Percentiles rank a stretch among this genome's conserved stretches.
phyloP scores from a whole-genome alignment of 768 basidiomycete genomes.

The Trametes maxima region DNA sequence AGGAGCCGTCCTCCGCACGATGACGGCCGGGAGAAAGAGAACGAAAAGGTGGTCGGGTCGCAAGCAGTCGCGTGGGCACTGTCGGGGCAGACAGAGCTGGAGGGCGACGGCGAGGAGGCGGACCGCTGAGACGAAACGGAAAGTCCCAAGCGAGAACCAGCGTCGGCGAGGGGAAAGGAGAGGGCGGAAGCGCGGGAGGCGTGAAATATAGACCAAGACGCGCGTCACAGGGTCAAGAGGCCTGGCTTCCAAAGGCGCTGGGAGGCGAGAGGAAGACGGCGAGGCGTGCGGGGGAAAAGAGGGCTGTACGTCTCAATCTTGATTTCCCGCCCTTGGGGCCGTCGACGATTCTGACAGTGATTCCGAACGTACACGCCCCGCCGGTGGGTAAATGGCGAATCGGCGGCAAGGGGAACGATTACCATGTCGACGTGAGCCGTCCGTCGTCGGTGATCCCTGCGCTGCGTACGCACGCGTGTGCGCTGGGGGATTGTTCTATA shows the following conservation, averaged over 20 bases:
- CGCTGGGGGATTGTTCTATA: background rate
- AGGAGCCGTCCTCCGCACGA: background rate
- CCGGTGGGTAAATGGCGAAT: background rate
- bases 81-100: background rate
- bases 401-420: slow-evolving; percentile 16
- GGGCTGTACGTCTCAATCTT: slow-evolving; percentile 14
- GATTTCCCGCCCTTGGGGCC: slow-evolving; percentile 1
- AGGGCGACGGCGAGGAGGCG: background rate
- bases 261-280: slow-evolving; percentile 16
- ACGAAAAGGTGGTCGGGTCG: background rate
- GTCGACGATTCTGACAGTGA: background rate
- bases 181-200: slow-evolving; percentile 6
- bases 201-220: slow-evolving; percentile 17
- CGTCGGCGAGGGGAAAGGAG: slow-evolving; percentile 14
- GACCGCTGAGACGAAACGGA: slow-evolving; percentile 1
- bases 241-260: slow-evolving; percentile 1
- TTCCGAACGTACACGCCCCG: background rate
- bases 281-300: background rate
- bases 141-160: slow-evolving; percentile 13
- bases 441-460: slow-evolving; percentile 8
- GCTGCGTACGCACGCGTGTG: background rate
- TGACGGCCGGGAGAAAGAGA: background rate
- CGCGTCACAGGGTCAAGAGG: slow-evolving; percentile 19
- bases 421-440: slow-evolving; percentile 20
- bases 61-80: background rate